Percentiles rank a stretch among this genome's conserved stretches.
Evolutionary conservation across 1,139 yeast species (phyloP).

Genomic region (Taphrina communis): DNA sequence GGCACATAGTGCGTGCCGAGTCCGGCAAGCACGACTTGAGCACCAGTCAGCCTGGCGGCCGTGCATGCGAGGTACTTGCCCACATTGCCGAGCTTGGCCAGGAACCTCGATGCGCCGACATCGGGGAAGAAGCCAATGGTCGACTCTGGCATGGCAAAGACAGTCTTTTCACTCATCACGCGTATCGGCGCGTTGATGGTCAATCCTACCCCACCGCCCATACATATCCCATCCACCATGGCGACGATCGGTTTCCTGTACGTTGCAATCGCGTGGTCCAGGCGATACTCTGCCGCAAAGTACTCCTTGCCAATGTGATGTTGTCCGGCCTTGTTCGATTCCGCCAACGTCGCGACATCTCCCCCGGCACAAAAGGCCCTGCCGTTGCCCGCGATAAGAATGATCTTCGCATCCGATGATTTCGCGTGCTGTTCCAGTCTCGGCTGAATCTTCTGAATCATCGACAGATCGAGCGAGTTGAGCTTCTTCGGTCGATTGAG

Average conservation of each 20-base stretch:
- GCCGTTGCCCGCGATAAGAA: slow-evolving; percentile 39
- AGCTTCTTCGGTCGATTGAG: slow-evolving; percentile 82
- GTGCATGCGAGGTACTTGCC: slow-evolving; percentile 89
- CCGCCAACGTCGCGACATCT: slow-evolving; percentile 52
- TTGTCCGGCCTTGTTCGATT: slow-evolving; percentile 57
- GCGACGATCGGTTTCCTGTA: slow-evolving; percentile 84
- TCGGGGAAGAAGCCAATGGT: slow-evolving; percentile 97
- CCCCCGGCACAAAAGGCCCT: slow-evolving; percentile 53
- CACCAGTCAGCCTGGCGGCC: slow-evolving; percentile 76
- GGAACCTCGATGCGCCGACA: slow-evolving; percentile 89
- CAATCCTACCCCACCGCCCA: slow-evolving; percentile 98
- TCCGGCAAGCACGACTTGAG: slow-evolving; percentile 77
- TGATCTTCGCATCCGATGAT: slow-evolving; percentile 17
- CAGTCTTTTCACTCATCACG: slow-evolving; percentile 85
- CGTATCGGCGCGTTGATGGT: slow-evolving; percentile 94
- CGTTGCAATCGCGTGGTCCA: slow-evolving; percentile 79
- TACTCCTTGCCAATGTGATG: slow-evolving; percentile 51
- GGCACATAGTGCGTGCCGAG: slow-evolving; percentile 90
- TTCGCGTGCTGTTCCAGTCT: slow-evolving; percentile 55
- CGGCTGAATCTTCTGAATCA: slow-evolving; percentile 77
- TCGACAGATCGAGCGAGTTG: slow-evolving; percentile 79
- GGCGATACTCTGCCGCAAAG: slow-evolving; percentile 79
- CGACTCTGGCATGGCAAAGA: slow-evolving; percentile 97
- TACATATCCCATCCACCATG: slow-evolving; percentile 83
- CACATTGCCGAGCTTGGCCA: slow-evolving; percentile 78